A percentile compares a stretch with the other conserved stretches of the same genome.
These are phyloP conservation scores for Penicillium sp. DNA, from an alignment of 2,329 filamentous ascomycete species.

Conservation along the genomic window DNA sequence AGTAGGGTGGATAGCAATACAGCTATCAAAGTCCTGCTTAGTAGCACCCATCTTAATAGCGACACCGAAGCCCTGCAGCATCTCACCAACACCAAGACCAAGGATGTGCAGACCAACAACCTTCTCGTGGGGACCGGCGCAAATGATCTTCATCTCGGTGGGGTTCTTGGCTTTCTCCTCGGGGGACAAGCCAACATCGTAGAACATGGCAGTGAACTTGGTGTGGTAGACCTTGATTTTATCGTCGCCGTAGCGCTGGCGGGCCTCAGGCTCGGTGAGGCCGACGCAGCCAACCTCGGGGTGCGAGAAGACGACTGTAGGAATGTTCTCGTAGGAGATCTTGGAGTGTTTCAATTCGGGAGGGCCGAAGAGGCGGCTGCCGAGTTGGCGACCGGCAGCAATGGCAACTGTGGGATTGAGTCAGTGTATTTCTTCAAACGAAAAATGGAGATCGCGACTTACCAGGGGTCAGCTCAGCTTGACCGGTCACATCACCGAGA, in stretches of 20 bases:
- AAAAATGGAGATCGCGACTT: constrained; percentile 10
- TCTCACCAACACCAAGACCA: constrained; percentile 48
- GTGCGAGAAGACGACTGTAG: constrained; percentile 47
- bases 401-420: constrained; percentile 37
- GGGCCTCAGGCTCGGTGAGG: constrained; percentile 44
- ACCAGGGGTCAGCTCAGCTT: constrained; percentile 45
- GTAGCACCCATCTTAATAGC: constrained; percentile 72
- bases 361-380: constrained; percentile 44
- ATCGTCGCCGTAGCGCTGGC: constrained; percentile 41
- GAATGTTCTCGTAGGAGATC: constrained; percentile 44
- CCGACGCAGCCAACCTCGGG: constrained; percentile 44
- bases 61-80: constrained; percentile 68
- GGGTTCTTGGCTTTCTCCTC: constrained; percentile 45
- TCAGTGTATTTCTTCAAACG: not conserved
- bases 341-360: constrained; percentile 37
- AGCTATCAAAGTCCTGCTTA: constrained; percentile 67
- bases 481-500: constrained; percentile 45
- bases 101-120: constrained; percentile 46
- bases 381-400: constrained; percentile 44
- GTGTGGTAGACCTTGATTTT: constrained; percentile 45
- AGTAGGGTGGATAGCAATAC: constrained; percentile 68
- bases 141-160: constrained; percentile 46
- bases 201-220: constrained; percentile 45
- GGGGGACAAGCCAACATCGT: constrained; percentile 35
- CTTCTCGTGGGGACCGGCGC: constrained; percentile 42